Conservation (phyloP, 139 green algal species). For the Picochlorum sp. region DNA sequence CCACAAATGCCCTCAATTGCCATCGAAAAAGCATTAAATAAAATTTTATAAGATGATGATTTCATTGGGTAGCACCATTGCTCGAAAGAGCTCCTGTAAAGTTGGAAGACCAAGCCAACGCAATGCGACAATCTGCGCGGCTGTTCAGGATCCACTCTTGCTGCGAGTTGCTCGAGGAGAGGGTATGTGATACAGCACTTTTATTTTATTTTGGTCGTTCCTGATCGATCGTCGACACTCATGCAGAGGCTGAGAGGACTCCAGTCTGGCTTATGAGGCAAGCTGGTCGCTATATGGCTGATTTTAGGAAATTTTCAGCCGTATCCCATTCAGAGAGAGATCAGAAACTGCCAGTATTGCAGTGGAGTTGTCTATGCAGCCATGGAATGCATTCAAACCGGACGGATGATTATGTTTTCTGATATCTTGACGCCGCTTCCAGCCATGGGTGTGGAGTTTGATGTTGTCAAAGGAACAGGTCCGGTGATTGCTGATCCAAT, state of each 20-base stretch:
- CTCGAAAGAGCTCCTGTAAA: too few relatives aligned
- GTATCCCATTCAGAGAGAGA: constrained; percentile 82
- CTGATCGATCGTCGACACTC: too few relatives aligned
- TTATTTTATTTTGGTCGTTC: constrained; percentile 23
- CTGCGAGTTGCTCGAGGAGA: constrained; percentile 77
- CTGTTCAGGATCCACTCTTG: constrained; percentile 68
- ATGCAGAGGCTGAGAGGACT: constrained; percentile 74
- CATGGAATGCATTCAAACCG: constrained; percentile 82
- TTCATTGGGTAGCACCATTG: too few relatives aligned
- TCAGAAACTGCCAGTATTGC: constrained; percentile 95
- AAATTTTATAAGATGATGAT: too few relatives aligned
- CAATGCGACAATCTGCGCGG: neutral
- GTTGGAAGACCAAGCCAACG: too few relatives aligned
- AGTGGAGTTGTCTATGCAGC: constrained; percentile 91
- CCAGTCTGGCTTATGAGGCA: constrained; percentile 99
- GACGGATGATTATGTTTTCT: constrained; percentile 98
- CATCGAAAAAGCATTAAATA: too few relatives aligned
- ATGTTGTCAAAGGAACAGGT: constrained; percentile 92
- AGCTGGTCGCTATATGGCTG: constrained; percentile 96
- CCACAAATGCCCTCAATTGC: too few relatives aligned
- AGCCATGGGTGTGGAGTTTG: constrained; percentile 94
- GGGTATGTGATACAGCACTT: neutral
- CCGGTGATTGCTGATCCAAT: constrained; percentile 70
- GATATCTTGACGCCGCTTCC: constrained; percentile 98
- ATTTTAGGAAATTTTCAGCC: constrained; percentile 89